Evolutionary conservation across 345 rosid genomes (phyloP).

Genomic region (Brassica incana): DNA sequence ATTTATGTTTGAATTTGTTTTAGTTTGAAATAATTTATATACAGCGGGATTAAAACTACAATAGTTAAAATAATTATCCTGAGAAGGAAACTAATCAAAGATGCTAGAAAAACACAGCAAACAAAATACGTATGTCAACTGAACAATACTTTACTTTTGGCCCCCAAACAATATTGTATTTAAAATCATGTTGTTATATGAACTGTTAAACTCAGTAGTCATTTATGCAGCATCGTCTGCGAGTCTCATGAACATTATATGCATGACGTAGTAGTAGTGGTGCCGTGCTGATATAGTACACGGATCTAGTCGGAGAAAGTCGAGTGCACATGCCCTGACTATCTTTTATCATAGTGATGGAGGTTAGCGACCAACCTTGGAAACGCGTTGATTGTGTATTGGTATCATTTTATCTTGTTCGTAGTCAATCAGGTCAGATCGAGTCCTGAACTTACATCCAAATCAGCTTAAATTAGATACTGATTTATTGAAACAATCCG

Average conservation of each 20-base stretch:
- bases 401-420: constrained; percentile 2
- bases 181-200: neutral
- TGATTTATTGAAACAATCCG: constrained; percentile 7
- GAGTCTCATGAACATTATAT: neutral
- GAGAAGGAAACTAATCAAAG: neutral
- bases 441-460: neutral
- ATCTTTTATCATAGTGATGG: constrained; percentile 4
- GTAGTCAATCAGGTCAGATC: neutral
- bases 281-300: neutral
- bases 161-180: neutral
- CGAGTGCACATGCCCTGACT: neutral
- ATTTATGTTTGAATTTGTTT: neutral
- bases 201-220: neutral
- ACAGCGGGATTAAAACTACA: neutral
- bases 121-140: neutral
- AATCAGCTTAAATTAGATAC: constrained; percentile 23
- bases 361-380: neutral
- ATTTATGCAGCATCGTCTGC: neutral
- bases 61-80: neutral
- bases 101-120: neutral
- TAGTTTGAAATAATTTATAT: neutral
- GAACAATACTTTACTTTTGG: neutral
- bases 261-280: neutral
- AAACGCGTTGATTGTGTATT: constrained; percentile 4
- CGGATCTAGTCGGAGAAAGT: neutral